phyloP scores from a whole-genome alignment of 148 eudicot genomes.

The Rheum nobile region DNA sequence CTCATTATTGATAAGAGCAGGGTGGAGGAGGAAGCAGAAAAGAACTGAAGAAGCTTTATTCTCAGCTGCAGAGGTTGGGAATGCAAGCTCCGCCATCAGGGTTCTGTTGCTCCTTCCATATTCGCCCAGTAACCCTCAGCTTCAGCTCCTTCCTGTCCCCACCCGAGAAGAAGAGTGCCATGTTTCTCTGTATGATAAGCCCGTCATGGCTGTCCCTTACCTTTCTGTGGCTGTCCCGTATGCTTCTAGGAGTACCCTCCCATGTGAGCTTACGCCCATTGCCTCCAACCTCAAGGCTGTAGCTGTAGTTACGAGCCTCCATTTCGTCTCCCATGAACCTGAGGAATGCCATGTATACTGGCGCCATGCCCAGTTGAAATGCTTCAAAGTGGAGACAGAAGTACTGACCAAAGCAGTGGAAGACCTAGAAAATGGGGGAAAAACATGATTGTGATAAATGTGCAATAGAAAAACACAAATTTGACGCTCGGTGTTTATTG shows the following conservation, averaged over 20 bases:
- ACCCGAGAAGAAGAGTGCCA: conserved; percentile 65
- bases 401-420: conserved; percentile 78
- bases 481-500: background rate
- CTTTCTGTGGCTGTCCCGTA: conserved; percentile 68
- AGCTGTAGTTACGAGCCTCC: conserved; percentile 68
- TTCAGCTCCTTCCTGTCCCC: conserved; percentile 65
- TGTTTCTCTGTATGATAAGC: conserved; percentile 54
- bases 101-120: conserved; percentile 57
- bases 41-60: background rate
- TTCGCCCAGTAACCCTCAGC: conserved; percentile 54
- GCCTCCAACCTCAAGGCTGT: conserved; percentile 82
- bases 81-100: conserved; percentile 57
- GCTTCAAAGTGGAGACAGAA: conserved; percentile 91
- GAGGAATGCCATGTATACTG: conserved; percentile 83
- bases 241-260: conserved; percentile 80
- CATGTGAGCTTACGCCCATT: conserved; percentile 66
- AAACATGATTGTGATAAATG: background rate
- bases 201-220: conserved; percentile 85
- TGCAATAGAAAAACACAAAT: background rate
- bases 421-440: conserved; percentile 36
- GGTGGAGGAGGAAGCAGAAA: background rate
- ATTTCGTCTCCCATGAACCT: conserved; percentile 82
- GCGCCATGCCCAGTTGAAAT: conserved; percentile 81
- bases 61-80: conserved; percentile 44
- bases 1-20: background rate